Conservation (phyloP, 2,329 filamentous ascomycete species). For the Alternaria consortialis region DNA sequence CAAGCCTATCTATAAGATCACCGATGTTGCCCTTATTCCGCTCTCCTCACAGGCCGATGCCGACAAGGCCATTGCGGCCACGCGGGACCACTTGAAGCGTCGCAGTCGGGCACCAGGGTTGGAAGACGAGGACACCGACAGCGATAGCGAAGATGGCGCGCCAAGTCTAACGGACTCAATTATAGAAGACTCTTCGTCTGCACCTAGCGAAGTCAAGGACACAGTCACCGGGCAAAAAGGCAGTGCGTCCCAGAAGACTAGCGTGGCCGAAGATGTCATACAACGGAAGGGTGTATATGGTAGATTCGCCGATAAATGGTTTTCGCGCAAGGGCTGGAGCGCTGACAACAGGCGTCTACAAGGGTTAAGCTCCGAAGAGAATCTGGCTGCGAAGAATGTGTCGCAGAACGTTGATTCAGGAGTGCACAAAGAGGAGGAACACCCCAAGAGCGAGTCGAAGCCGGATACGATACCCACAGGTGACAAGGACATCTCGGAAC, state of each 20-base stretch:
- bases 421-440: constrained; percentile 35
- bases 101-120: constrained; percentile 37
- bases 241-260: constrained; percentile 51
- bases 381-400: constrained; percentile 51
- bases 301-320: constrained; percentile 89
- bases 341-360: constrained; percentile 74
- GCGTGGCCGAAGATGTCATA: constrained; percentile 89
- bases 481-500: constrained; percentile 28
- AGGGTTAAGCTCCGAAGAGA: constrained; percentile 68
- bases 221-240: constrained; percentile 39
- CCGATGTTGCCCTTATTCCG: constrained; percentile 89
- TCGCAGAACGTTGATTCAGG: constrained; percentile 46
- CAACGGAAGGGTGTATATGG: constrained; percentile 84
- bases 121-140: constrained; percentile 43
- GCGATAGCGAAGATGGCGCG: constrained; percentile 46
- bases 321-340: constrained; percentile 84
- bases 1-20: constrained; percentile 84
- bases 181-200: constrained; percentile 45
- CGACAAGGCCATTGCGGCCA: constrained; percentile 72
- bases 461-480: constrained; percentile 32
- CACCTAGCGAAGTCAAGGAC: constrained; percentile 46
- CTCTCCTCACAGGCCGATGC: constrained; percentile 80
- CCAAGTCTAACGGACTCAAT: constrained; percentile 50
- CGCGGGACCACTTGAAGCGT: constrained; percentile 59
- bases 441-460: constrained; percentile 25